Base-by-base conservation (phyloP, 2,329 filamentous ascomycete genomes). In the Fusarium mexicanum region DNA sequence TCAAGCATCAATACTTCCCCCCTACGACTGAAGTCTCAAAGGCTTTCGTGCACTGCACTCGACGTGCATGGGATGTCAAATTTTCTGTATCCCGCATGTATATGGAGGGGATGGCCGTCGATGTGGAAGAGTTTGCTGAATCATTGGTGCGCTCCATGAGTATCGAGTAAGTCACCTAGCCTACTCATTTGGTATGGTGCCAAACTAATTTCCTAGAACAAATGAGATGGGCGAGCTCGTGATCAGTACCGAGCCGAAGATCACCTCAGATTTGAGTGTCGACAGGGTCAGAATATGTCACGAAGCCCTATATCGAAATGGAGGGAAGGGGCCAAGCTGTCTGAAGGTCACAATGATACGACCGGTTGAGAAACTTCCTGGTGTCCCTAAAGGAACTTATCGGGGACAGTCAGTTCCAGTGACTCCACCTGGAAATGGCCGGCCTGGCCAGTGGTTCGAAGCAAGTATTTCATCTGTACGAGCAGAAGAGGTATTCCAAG, bases 31-130 rank as follows among this genome's bases (percentile, higher is more conserved):
- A 80, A 20, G 20, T 80, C 5, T 74, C 72, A 5, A 41, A 62
- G n/a, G 53, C 79, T 6, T 77, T 76, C 40, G 51, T 83, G 6
- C 81, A 83, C 35, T 83, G 81, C 38, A 64, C 77, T 11, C 67
- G 65, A 10, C 73, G 77, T 16, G 77, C 80, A 2, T 83, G 81
- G 81, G 81, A 82, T 53, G 64, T 83, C 35, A 77, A 80, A 22
- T 58, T 81, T 20, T 68, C 64, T n/a, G 62, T 74, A 16, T 73
- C 63, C 10, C 75, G 70, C 11, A 65, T 67, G 2, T 53, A 47
- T 20, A 53, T 68, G 22, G 63, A 71, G 31, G 62, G 73, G 8
- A 50, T 61, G 17, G 73, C 77, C 8, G 33, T 64, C 12, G 62
- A 38, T 9, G 73, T 80, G 31, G 58, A 44, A 41, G 26, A 24